Percentiles rank a stretch among this genome's conserved stretches.
Evolutionary conservation across 2,329 filamentous ascomycete genomes (phyloP).

Genomic region (Sordariomycetes sp.): DNA sequence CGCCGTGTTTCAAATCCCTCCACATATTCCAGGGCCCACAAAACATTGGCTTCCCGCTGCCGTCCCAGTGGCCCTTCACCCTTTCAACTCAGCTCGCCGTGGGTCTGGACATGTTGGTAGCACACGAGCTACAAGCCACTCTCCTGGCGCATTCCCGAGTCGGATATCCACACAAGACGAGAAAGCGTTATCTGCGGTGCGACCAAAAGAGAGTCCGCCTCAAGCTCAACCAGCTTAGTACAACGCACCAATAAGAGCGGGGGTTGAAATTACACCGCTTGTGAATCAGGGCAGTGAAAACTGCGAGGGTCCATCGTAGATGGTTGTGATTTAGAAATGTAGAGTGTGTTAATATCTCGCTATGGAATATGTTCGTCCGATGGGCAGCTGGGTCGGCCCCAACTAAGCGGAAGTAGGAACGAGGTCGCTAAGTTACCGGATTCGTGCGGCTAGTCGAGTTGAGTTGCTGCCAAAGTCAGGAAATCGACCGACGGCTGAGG

Average conservation of each 20-base stretch:
- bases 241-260: neutral
- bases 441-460: neutral
- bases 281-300: constrained; percentile 1
- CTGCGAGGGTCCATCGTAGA: neutral
- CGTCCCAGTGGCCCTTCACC: neutral
- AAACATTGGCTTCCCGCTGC: neutral
- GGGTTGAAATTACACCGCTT: neutral
- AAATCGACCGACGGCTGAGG: neutral
- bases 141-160: neutral
- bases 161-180: neutral
- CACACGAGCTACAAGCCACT: neutral
- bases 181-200: neutral
- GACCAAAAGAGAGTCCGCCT: neutral
- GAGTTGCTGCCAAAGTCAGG: neutral
- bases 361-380: neutral
- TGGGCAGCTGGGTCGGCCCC: neutral
- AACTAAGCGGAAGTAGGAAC: neutral
- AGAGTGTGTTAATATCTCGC: neutral
- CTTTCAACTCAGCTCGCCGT: neutral
- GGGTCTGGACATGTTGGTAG: neutral
- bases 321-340: neutral
- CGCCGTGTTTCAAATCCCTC: neutral
- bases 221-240: neutral
- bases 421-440: neutral
- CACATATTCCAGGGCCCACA: neutral